Conservation (phyloP, 768 basidiomycete species). For the Rubroboletus satanas region DNA sequence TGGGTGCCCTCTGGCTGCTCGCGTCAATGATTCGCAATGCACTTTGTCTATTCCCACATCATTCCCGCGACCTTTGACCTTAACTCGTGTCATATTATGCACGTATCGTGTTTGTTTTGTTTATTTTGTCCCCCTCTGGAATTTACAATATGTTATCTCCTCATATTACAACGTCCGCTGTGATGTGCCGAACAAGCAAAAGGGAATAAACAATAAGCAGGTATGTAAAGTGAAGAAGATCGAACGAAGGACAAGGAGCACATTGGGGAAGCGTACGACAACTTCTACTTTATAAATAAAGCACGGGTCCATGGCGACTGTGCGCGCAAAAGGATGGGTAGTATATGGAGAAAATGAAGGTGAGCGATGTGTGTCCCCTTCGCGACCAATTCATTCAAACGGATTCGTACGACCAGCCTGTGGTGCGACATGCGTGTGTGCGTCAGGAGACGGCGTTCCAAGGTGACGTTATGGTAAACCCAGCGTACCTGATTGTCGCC, state of each 20-base stretch:
- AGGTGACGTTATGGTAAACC: background rate
- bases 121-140: background rate
- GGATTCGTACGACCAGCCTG: slow-evolving; percentile 77
- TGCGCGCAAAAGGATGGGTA: background rate
- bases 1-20: background rate
- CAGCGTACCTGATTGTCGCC: slow-evolving; percentile 64
- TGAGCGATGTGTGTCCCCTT: background rate
- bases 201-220: slow-evolving; percentile 19
- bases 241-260: slow-evolving; percentile 2
- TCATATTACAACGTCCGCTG: slow-evolving; percentile 12
- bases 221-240: slow-evolving; percentile 17
- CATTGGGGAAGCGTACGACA: background rate
- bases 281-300: slow-evolving; percentile 6
- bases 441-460: background rate
- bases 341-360: slow-evolving; percentile 8
- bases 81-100: background rate
- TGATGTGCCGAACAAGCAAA: slow-evolving; percentile 5
- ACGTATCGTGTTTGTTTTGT: background rate
- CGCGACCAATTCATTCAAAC: slow-evolving; percentile 34
- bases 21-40: background rate
- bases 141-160: slow-evolving; percentile 14
- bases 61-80: background rate
- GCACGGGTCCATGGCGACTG: slow-evolving; percentile 12
- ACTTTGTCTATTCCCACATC: background rate
- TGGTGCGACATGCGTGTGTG: background rate